Base-by-base conservation (phyloP, 768 basidiomycete species). In the Neoboletus subvelutipes region DNA sequence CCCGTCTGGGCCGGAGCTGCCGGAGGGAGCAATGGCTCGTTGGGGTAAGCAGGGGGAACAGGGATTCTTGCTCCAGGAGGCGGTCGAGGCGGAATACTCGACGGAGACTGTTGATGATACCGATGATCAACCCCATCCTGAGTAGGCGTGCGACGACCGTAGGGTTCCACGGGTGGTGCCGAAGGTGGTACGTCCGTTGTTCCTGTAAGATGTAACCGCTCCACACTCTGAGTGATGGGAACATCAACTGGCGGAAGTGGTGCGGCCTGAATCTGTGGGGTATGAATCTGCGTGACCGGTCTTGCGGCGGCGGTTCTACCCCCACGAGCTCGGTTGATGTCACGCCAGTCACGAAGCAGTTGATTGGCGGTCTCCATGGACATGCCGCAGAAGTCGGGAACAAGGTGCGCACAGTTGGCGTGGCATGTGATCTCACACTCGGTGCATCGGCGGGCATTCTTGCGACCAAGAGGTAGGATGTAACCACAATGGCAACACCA, bases 401-500 rank as follows among this genome's bases (percentile, higher is more conserved):
- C 97, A 55, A 98, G 84, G 72, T 99, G 97, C 1, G 94, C 92
- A 75, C 97, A 99, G 61, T 94, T 91, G 20, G 93, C 94, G 74
- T 99, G 97, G 66, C 94, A 98, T 45, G 96, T 98, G 64, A 98
- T 87, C 67, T 89, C 86, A 75, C 97, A 99, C 72, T 98, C 96
- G 0, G 92, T 87, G 72, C 97, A 99, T 73, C 90, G 90, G 54
- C 94, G 86, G 22, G 96, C 90, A 71, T 98, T 96, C 80, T 98
- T 98, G 62, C 95, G 87, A 50, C 96, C 96, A 47, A 98, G 83
- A 54, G 97, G 95, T 26, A 97, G 83, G 83, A 99, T 95, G 68
- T 95, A 97, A 60, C 97, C 97, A 71, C 97, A 99, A 72, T 99
- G 97, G 71, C 97, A 99, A 74, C 97, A 99, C 97, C 97, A 99